Evolutionary conservation across 129 eudicot species (phyloP).

Genomic region (Centrapalus pauciflorus): DNA sequence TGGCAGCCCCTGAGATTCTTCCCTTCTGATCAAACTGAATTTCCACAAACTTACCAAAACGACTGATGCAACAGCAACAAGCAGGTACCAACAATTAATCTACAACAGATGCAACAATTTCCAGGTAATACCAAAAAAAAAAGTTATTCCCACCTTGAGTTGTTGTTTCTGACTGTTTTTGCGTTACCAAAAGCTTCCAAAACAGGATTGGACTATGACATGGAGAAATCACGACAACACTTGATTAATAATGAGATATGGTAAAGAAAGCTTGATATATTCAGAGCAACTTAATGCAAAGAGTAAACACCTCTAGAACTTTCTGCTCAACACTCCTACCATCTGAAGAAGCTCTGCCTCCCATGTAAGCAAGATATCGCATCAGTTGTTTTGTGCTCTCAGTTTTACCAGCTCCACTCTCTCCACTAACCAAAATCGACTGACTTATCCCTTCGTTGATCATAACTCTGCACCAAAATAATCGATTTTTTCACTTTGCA

Average conservation of each 20-base stretch:
- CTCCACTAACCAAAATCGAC: slow-evolving; percentile 99
- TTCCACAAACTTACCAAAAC: slow-evolving; percentile 99
- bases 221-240: slow-evolving; percentile 15
- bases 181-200: slow-evolving; percentile 99
- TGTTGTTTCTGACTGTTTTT: slow-evolving; percentile 94
- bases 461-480: slow-evolving; percentile 70
- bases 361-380: slow-evolving; percentile 99
- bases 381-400: slow-evolving; percentile 95
- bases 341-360: slow-evolving; percentile 83
- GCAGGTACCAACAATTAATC: background rate
- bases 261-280: background rate
- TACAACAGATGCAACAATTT: slow-evolving; percentile 6
- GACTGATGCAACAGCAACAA: slow-evolving; percentile 50
- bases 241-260: background rate
- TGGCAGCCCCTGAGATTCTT: slow-evolving; percentile 95
- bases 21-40: slow-evolving; percentile 89
- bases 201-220: slow-evolving; percentile 94
- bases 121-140: background rate
- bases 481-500: background rate
- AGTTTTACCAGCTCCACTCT: slow-evolving; percentile 99
- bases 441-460: slow-evolving; percentile 95
- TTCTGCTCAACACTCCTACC: slow-evolving; percentile 96
- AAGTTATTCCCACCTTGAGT: slow-evolving; percentile 64
- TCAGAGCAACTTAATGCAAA: slow-evolving; percentile 1
- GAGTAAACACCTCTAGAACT: slow-evolving; percentile 77